phyloP scores from a whole-genome alignment of 176 grass and related monocot species.

The Guadua angustifolia region DNA sequence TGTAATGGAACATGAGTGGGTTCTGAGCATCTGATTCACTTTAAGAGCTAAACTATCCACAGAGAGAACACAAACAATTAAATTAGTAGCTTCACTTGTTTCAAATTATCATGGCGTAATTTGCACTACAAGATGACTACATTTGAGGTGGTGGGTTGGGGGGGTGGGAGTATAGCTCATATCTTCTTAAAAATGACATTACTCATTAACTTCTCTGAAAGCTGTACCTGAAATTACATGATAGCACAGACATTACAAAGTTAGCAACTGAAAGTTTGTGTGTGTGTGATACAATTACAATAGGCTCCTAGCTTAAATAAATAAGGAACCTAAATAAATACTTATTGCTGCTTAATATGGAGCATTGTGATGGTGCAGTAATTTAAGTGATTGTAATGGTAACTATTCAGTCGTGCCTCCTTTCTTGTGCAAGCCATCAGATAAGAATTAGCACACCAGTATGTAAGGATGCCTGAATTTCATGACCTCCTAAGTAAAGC shows the following conservation, averaged over 20 bases:
- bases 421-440: constrained; percentile 20
- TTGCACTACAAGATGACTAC: not conserved
- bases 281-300: too few species aligned
- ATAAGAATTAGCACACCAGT: constrained; percentile 26
- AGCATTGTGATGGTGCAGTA: not conserved
- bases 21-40: not conserved
- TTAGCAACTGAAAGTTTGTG: not conserved
- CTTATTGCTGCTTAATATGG: not conserved
- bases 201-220: constrained; percentile 97
- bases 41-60: not conserved
- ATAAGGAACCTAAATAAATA: too few species aligned
- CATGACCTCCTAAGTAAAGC: constrained; percentile 3
- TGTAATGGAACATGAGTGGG: not conserved
- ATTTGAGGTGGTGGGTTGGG: too few species aligned
- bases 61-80: constrained; percentile 9
- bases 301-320: too few species aligned
- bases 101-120: constrained; percentile 1
- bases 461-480: constrained; percentile 3
- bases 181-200: constrained; percentile 95
- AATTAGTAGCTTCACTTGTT: constrained; percentile 10
- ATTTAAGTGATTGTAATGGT: too few species aligned
- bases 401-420: not conserved
- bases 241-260: constrained; percentile 32
- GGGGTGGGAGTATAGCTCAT: not conserved
- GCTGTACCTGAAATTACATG: constrained; percentile 74